Evolutionary conservation across 139 green algal genomes (phyloP).

Genomic region (Coelastrella sp.): DNA sequence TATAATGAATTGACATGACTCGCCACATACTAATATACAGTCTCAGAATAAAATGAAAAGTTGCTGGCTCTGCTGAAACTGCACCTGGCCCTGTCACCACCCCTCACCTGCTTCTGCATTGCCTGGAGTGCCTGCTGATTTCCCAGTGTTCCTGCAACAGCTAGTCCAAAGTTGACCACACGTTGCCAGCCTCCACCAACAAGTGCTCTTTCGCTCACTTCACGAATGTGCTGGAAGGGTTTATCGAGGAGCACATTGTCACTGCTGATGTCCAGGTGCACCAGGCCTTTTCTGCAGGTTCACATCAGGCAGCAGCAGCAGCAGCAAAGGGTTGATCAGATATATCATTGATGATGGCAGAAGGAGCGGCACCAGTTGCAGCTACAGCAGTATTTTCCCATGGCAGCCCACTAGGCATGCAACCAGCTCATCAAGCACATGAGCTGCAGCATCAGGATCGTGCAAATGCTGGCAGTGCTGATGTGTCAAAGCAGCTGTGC

Average conservation of each 20-base stretch:
- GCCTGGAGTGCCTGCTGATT: neutral
- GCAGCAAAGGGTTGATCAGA: neutral
- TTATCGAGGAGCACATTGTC: conserved; percentile 41
- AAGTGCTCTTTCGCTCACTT: neutral
- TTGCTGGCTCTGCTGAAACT: too few relatives aligned
- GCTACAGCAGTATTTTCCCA: too few relatives aligned
- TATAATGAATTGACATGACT: too few relatives aligned
- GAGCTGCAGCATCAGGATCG: too few relatives aligned
- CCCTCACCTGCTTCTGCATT: conserved; percentile 21
- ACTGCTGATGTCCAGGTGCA: conserved; percentile 28
- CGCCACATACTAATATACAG: too few relatives aligned
- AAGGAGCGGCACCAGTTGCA: neutral
- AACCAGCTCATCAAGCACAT: too few relatives aligned
- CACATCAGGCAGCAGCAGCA: neutral
- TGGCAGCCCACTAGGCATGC: too few relatives aligned
- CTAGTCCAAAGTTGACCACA: neutral
- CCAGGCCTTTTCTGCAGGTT: neutral
- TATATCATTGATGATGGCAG: neutral
- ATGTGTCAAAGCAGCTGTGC: too few relatives aligned
- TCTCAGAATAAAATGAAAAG: too few relatives aligned
- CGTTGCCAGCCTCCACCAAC: neutral
- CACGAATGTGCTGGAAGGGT: conserved; percentile 1
- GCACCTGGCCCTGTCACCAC: neutral
- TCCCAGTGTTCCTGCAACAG: neutral
- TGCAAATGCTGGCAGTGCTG: too few relatives aligned